Evolutionary conservation across 495 filamentous ascomycete species (phyloP).

Genomic region (Oidiodendron maius): DNA sequence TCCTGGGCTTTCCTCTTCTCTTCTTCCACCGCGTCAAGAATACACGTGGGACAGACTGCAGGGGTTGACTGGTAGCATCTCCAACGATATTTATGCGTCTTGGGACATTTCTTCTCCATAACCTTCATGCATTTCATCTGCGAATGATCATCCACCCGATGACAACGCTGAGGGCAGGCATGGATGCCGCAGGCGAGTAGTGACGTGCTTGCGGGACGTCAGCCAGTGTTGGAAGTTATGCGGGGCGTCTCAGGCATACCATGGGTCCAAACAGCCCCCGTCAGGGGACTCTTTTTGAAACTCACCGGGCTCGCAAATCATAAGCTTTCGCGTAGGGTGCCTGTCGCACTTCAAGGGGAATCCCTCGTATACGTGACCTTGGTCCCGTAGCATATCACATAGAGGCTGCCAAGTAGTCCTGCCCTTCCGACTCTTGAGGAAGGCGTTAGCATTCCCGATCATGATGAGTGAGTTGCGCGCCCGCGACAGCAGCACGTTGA

Average conservation of each 20-base stretch:
- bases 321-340: constrained; percentile 46
- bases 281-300: constrained; percentile 62
- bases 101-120: constrained; percentile 40
- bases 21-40: constrained; percentile 40
- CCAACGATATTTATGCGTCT: constrained; percentile 29
- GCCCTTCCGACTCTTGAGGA: constrained; percentile 57
- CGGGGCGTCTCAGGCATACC: constrained; percentile 47
- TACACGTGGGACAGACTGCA: constrained; percentile 42
- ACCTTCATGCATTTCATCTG: constrained; percentile 49
- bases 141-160: constrained; percentile 61
- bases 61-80: constrained; percentile 34
- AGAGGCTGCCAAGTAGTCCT: constrained; percentile 50
- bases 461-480: constrained; percentile 63
- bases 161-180: constrained; percentile 55
- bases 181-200: constrained; percentile 58
- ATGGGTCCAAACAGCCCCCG: constrained; percentile 64
- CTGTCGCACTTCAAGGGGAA: constrained; percentile 63
- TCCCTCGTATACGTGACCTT: constrained; percentile 59
- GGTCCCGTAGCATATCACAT: constrained; percentile 47
- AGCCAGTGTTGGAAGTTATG: no score
- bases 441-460: constrained; percentile 66
- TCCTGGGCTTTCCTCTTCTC: constrained; percentile 42
- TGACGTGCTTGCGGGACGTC: no score
- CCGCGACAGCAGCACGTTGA: constrained; percentile 70
- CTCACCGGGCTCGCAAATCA: constrained; percentile 41